Conservation (phyloP, 164 flowering plant species). For the Berberis vulgaris region DNA sequence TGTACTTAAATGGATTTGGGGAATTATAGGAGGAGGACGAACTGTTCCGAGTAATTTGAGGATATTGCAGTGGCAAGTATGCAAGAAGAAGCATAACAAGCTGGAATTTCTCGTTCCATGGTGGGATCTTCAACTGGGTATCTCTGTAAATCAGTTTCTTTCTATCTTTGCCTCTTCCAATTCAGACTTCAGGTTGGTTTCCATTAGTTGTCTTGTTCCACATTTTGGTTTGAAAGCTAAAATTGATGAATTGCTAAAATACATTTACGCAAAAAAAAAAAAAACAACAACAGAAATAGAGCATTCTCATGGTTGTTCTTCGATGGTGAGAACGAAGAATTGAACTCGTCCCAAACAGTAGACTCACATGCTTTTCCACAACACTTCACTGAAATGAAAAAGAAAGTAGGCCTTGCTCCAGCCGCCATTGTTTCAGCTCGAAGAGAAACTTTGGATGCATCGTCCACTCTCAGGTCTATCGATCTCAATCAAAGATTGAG, state of each 20-base stretch:
- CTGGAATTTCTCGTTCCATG: conserved; percentile 85
- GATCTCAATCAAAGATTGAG: conserved; percentile 52
- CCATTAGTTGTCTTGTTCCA: too few species aligned
- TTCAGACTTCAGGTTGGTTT: conserved; percentile 74
- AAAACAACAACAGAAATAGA: conserved; percentile 50
- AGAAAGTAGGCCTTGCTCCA: conserved; percentile 77
- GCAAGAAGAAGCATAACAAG: conserved; percentile 65
- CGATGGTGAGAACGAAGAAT: conserved; percentile 77
- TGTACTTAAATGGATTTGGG: background rate
- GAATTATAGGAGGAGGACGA: conserved; percentile 73
- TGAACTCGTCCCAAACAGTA: conserved; percentile 55
- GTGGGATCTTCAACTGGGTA: conserved; percentile 97
- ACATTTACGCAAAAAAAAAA: too few species aligned
- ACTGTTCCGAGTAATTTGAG: conserved; percentile 87
- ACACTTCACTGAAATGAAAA: conserved; percentile 50
- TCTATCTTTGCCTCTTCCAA: conserved; percentile 78
- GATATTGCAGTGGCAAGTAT: conserved; percentile 81
- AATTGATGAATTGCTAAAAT: too few species aligned
- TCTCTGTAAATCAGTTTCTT: conserved; percentile 88
- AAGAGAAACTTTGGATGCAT: conserved; percentile 39
- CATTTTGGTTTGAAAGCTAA: too few species aligned
- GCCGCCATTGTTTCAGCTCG: conserved; percentile 70
- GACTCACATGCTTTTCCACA: conserved; percentile 77
- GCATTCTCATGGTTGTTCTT: conserved; percentile 73
- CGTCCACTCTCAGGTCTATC: conserved; percentile 44